These are phyloP conservation scores for Diophrys appendiculata DNA, from an alignment of 73 alveolate genomes.

Conservation along the genomic window DNA sequence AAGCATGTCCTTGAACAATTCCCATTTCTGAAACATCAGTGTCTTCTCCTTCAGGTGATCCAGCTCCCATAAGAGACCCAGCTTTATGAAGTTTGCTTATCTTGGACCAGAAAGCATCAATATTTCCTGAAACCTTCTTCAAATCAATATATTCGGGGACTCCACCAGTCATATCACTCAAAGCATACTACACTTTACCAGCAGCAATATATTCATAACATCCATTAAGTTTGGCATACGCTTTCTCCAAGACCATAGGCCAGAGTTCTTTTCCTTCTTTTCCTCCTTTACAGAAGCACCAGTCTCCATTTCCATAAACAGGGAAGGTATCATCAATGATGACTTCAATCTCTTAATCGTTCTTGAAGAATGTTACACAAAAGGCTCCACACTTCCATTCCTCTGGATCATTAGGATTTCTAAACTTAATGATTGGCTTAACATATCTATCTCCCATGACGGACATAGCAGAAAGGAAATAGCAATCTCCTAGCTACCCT, in stretches of 20 bases:
- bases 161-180: constrained; percentile 77
- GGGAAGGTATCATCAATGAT: constrained; percentile 73
- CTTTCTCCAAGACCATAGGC: constrained; percentile 81
- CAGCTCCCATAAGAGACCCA: constrained; percentile 75
- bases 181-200: constrained; percentile 77
- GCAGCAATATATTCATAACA: constrained; percentile 62
- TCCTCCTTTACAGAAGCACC: constrained; percentile 72
- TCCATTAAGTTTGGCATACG: constrained; percentile 76
- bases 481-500: constrained; percentile 85
- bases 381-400: constrained; percentile 73
- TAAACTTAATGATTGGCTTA: constrained; percentile 10
- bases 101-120: constrained; percentile 75
- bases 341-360: constrained; percentile 49
- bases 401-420: constrained; percentile 26
- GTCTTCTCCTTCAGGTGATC: constrained; percentile 78
- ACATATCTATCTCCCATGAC: constrained; percentile 70
- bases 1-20: constrained; percentile 86
- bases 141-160: constrained; percentile 70
- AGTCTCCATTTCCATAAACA: constrained; percentile 51
- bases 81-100: constrained; percentile 30
- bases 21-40: constrained; percentile 80
- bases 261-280: constrained; percentile 72
- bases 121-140: constrained; percentile 55
- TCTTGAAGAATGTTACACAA: constrained; percentile 61
- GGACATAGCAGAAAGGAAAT: constrained; percentile 72